These are phyloP conservation scores for Chenopodium quinoa DNA, from an alignment of 148 eudicot genomes.

Conservation along the genomic window DNA sequence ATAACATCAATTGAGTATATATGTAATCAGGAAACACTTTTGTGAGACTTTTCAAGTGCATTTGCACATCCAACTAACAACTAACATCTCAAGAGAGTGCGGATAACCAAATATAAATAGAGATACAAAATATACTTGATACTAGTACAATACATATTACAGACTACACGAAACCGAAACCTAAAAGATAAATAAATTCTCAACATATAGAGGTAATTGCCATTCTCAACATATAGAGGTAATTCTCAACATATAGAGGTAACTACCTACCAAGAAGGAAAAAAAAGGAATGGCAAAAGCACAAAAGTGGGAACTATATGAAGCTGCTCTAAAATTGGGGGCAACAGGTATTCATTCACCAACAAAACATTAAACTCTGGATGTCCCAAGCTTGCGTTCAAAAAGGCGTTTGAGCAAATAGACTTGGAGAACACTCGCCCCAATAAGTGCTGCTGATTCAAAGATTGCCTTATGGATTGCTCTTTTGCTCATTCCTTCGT, in stretches of 20 bases:
- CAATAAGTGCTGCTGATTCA: conserved; percentile 65
- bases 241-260: neutral
- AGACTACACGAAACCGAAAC: neutral
- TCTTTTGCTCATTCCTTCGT: conserved; percentile 63
- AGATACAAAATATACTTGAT: neutral
- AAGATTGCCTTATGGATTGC: conserved; percentile 68
- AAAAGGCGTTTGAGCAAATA: conserved; percentile 67
- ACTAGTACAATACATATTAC: conserved; percentile 12
- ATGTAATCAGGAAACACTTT: neutral
- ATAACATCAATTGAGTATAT: neutral
- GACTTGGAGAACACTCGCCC: conserved; percentile 67
- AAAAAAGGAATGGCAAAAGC: neutral
- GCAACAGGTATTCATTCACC: neutral
- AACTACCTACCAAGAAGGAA: neutral
- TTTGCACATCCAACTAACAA: neutral
- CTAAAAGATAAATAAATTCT: neutral
- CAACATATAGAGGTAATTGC: neutral
- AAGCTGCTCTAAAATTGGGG: neutral
- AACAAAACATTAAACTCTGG: conserved; percentile 45
- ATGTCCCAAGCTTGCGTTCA: conserved; percentile 56
- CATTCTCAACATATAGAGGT: neutral
- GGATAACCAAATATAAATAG: neutral
- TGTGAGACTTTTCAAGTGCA: neutral
- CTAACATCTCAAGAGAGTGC: neutral
- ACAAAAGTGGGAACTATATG: neutral